These are phyloP conservation scores for Papilionanthe hybrid DNA, from an alignment of 116 monocot genomes.

Conservation along the genomic window DNA sequence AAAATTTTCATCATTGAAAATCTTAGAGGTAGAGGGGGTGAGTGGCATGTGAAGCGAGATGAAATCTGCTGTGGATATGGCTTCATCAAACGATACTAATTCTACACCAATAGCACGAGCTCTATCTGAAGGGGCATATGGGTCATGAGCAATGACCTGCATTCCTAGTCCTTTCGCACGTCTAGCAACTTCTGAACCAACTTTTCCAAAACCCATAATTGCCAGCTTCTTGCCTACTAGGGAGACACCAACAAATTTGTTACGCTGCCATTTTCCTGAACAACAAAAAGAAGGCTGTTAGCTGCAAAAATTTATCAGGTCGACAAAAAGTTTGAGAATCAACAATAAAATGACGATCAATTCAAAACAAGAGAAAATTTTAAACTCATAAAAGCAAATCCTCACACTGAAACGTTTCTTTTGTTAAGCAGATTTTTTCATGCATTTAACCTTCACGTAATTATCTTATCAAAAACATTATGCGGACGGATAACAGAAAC, in stretches of 20 bases:
- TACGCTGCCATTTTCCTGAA: constrained; percentile 79
- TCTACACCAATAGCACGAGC: constrained; percentile 77
- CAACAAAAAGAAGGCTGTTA: not conserved
- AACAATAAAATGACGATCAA: not conserved
- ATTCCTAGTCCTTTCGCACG: constrained; percentile 82
- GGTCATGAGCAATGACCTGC: constrained; percentile 80
- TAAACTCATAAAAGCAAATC: too few species aligned
- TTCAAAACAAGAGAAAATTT: not conserved
- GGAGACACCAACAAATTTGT: constrained; percentile 82
- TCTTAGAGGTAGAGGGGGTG: constrained; percentile 58
- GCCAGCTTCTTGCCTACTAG: constrained; percentile 71
- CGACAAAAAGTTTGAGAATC: not conserved
- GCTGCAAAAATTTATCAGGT: not conserved
- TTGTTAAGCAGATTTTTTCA: not conserved
- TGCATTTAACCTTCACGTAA: too few species aligned
- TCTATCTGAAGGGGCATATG: constrained; percentile 69
- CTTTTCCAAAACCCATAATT: constrained; percentile 76
- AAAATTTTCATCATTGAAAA: constrained; percentile 65
- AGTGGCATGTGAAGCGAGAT: constrained; percentile 86
- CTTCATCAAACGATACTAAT: constrained; percentile 71
- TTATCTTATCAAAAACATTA: too few species aligned
- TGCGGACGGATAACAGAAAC: too few species aligned
- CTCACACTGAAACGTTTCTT: not conserved
- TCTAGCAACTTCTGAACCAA: constrained; percentile 64
- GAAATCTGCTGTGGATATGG: constrained; percentile 70